Base-by-base conservation (phyloP, 179 eudicot species). In the Pouteria campechiana region DNA sequence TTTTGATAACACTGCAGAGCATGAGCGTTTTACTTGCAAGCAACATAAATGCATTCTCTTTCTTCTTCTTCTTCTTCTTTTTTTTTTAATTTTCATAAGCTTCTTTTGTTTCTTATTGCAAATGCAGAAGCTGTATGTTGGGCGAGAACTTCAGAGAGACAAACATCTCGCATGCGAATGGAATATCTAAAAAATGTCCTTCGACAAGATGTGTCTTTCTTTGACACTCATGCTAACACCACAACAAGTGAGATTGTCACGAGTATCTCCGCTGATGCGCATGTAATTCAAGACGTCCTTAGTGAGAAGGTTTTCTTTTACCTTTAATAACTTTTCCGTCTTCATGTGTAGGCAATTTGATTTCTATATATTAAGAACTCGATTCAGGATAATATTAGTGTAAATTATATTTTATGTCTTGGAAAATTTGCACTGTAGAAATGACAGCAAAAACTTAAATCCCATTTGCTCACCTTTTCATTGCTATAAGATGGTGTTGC, bases 121-220 rank as follows among this genome's bases (percentile, higher is more conserved):
- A n/a, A 2, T 34, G 42, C 54, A 61, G 67, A 61, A 20, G 67
- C 60, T 25, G 17, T 54, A 0, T 61, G 67, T 47, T 61, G 60
- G 60, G 25, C 60, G 25, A 32, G 43, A 33, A 54, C 67, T 21
- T 59, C 67, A 11, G 67, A 61, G 29, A 46, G 66, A 17, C 66
- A 61, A 35, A 52, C 60, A 5, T 61, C 66, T 14, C 44, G 60
- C 13, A 32, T 61, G 60, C 41, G 67, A 14, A 33, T 40, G 21
- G 24, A 54, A 21, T 61, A 61, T 31, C 29, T 61, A 8, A 47
- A 21, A 17, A 21, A 59, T 10, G 55, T 54, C 11, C 32, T 61
- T 1, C 13, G 55, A 11, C 66, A 61, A 25, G 66, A 61, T 17
- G 59, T 46, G n/a, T 49, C 49, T 11, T 61, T 52, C 47, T 33